Evolutionary conservation across 2,329 filamentous ascomycete species (phyloP).

Genomic region (Tetracladium maxilliforme): DNA sequence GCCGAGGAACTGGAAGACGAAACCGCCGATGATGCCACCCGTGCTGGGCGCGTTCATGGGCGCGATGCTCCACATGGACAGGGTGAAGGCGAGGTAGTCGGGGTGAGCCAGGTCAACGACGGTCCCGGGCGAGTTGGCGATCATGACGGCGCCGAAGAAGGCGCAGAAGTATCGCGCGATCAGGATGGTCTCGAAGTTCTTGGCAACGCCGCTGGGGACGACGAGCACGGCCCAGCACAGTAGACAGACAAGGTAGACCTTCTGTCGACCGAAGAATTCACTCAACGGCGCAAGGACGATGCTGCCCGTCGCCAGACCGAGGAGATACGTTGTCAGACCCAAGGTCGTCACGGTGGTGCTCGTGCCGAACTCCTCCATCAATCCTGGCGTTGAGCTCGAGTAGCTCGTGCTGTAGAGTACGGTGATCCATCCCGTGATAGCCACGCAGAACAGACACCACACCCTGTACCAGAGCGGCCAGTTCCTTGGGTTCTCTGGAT

Average conservation of each 20-base stretch:
- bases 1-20: slow-evolving; percentile 60
- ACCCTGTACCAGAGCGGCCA: slow-evolving; percentile 40
- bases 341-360: slow-evolving; percentile 50
- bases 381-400: slow-evolving; percentile 54
- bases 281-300: slow-evolving; percentile 61
- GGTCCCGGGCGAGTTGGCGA: slow-evolving; percentile 70
- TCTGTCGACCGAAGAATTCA: slow-evolving; percentile 52
- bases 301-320: slow-evolving; percentile 59
- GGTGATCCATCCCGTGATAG: slow-evolving; percentile 20
- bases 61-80: slow-evolving; percentile 71
- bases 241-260: slow-evolving; percentile 56
- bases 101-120: slow-evolving; percentile 74
- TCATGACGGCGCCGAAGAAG: slow-evolving; percentile 63
- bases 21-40: slow-evolving; percentile 66
- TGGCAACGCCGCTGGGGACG: slow-evolving; percentile 56
- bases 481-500: slow-evolving; percentile 50
- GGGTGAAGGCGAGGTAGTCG: slow-evolving; percentile 66
- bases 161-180: slow-evolving; percentile 57
- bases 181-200: slow-evolving; percentile 53
- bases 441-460: slow-evolving; percentile 17
- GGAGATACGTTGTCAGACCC: slow-evolving; percentile 64
- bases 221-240: slow-evolving; percentile 51
- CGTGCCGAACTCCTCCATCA: slow-evolving; percentile 49
- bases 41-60: slow-evolving; percentile 62
- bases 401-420: slow-evolving; percentile 70